Conservation (phyloP, 129 eudicot genomes). For the Helianthus annuus region HanXRQr2.0-SUNRISE NC_035442.2:138364901-138365400, state of each 20-base stretch:
- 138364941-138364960: constrained; percentile 22
- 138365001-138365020: background rate
- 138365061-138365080: constrained; percentile 37
- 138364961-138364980: background rate
- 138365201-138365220: constrained; percentile 50
- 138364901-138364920: constrained; percentile 16
- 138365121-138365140: constrained; percentile 33
- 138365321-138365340: background rate
- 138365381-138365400: background rate
- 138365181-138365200: constrained; percentile 44
- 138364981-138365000: constrained; percentile 36
- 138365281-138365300: background rate
- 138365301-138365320: background rate
- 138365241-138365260: background rate
- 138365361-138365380: background rate
- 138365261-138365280: background rate
- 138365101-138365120: constrained; percentile 6
- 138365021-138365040: background rate
- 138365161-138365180: constrained; percentile 38
- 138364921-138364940: constrained; percentile 12
- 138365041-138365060: constrained; percentile 36
- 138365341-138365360: background rate
- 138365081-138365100: constrained; percentile 26
- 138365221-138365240: too few species aligned
- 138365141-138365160: constrained; percentile 37